phyloP scores from a whole-genome alignment of 768 basidiomycete genomes.

The Agrocybe praecox region DNA sequence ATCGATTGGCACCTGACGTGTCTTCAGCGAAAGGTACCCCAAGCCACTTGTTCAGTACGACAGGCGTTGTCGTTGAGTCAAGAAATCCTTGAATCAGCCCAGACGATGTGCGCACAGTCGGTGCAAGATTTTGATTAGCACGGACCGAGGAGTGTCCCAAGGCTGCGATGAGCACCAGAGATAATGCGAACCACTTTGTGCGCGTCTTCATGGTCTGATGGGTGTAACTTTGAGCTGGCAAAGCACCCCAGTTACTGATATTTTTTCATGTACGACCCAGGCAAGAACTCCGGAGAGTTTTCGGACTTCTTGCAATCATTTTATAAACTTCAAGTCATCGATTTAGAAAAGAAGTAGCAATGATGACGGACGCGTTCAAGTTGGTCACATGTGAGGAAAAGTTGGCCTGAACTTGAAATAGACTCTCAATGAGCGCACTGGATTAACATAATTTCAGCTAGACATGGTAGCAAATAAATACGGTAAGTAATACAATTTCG shows the following conservation, averaged over 20 bases:
- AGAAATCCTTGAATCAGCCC: conserved; percentile 27
- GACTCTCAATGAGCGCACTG: too few relatives aligned
- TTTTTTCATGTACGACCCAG: neutral
- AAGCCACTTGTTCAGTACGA: conserved; percentile 29
- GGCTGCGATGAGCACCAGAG: conserved; percentile 1
- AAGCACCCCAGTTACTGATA: too few relatives aligned
- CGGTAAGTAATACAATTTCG: too few relatives aligned
- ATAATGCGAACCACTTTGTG: neutral
- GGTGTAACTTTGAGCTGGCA: too few relatives aligned
- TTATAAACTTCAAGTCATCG: neutral
- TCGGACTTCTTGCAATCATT: conserved; percentile 4
- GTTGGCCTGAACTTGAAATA: too few relatives aligned
- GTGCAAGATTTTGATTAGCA: neutral
- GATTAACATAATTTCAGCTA: too few relatives aligned
- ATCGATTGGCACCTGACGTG: conserved; percentile 29
- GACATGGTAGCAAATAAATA: too few relatives aligned
- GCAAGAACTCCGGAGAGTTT: conserved; percentile 7
- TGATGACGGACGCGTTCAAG: neutral
- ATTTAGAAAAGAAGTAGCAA: neutral
- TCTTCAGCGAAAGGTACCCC: conserved; percentile 32
- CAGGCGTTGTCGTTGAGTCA: conserved; percentile 23
- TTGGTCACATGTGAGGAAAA: too few relatives aligned
- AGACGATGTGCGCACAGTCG: conserved; percentile 23
- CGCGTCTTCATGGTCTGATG: neutral
- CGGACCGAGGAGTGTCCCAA: neutral